Evolutionary conservation across 1,139 yeast genomes (phyloP).

Genomic region (Diutina neorugosa): DNA sequence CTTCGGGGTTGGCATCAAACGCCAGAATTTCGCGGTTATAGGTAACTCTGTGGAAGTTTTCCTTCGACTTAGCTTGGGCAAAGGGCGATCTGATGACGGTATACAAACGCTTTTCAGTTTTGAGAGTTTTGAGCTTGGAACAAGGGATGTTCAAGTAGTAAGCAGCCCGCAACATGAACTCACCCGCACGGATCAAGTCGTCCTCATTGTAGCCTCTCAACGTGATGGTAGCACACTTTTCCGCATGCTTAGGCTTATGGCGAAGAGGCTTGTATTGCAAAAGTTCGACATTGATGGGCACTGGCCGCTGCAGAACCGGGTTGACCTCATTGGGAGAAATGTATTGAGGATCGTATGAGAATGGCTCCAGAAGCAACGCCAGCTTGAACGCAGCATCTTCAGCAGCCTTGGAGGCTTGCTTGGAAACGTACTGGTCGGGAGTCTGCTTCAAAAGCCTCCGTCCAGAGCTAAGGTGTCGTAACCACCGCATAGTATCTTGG

Average conservation of each 20-base stretch:
- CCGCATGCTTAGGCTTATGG: constrained; percentile 56
- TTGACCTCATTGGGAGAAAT: constrained; percentile 21
- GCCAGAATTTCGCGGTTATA: constrained; percentile 62
- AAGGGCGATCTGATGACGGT: constrained; percentile 91
- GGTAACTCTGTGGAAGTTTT: constrained; percentile 85
- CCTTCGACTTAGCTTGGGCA: constrained; percentile 89
- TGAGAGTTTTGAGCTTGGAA: constrained; percentile 37
- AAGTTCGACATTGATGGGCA: constrained; percentile 76
- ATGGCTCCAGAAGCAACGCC: constrained; percentile 5
- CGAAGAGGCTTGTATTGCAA: constrained; percentile 74
- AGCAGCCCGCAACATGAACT: constrained; percentile 84
- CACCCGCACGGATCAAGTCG: constrained; percentile 63
- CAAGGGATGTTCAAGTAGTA: constrained; percentile 82
- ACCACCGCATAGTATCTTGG: constrained; percentile 1
- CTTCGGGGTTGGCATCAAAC: constrained; percentile 79
- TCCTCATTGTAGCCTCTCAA: constrained; percentile 64
- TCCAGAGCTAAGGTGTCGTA: constrained; percentile 2
- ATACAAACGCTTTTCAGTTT: constrained; percentile 67
- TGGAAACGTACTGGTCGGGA: background rate
- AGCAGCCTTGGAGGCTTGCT: background rate
- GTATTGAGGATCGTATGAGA: constrained; percentile 30
- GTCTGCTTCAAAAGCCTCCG: constrained; percentile 3
- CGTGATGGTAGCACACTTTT: constrained; percentile 58
- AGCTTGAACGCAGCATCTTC: background rate
- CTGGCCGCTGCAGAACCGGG: constrained; percentile 32